Percentiles rank a stretch among this genome's conserved stretches.
Evolutionary conservation across 345 rosid genomes (phyloP).

Genomic region (Brassica carinata): DNA sequence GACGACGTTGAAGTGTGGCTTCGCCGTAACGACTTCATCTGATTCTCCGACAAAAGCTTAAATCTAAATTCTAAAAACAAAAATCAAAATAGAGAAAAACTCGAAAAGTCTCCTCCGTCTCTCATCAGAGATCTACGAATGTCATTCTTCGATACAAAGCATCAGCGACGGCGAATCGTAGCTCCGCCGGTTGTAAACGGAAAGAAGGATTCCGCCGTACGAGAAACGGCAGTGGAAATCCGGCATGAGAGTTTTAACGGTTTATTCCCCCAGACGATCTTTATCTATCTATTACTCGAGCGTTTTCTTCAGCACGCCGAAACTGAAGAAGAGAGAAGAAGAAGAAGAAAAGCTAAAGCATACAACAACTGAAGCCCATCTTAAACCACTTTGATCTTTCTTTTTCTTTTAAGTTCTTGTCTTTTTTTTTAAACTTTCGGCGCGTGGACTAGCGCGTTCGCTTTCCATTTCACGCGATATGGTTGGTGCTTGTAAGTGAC

Average conservation of each 20-base stretch:
- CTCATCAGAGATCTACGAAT: conserved; percentile 24
- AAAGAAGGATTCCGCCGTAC: conserved; percentile 25
- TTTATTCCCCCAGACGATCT: background rate
- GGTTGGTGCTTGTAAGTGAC: conserved; percentile 15
- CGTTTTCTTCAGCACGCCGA: conserved; percentile 40
- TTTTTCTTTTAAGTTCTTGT: conserved; percentile 23
- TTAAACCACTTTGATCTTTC: conserved; percentile 33
- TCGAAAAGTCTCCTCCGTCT: conserved; percentile 4
- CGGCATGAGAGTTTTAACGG: conserved; percentile 22
- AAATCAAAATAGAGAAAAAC: background rate
- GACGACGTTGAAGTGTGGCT: conserved; percentile 66
- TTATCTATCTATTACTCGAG: background rate
- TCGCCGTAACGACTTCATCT: conserved; percentile 88
- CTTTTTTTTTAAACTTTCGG: conserved; percentile 1
- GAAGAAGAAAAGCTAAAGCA: conserved; percentile 18
- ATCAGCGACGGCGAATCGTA: conserved; percentile 16
- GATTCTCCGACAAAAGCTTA: background rate
- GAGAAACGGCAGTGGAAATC: conserved; percentile 28
- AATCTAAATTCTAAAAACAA: conserved; percentile 6
- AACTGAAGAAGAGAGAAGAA: conserved; percentile 12
- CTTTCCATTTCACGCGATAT: conserved; percentile 19
- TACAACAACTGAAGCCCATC: conserved; percentile 39
- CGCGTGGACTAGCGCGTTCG: conserved; percentile 39
- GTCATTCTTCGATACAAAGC: background rate
- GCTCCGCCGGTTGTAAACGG: conserved; percentile 7